Conservation (phyloP, 2,329 filamentous ascomycete species). For the Colletotrichum horii region DNA sequence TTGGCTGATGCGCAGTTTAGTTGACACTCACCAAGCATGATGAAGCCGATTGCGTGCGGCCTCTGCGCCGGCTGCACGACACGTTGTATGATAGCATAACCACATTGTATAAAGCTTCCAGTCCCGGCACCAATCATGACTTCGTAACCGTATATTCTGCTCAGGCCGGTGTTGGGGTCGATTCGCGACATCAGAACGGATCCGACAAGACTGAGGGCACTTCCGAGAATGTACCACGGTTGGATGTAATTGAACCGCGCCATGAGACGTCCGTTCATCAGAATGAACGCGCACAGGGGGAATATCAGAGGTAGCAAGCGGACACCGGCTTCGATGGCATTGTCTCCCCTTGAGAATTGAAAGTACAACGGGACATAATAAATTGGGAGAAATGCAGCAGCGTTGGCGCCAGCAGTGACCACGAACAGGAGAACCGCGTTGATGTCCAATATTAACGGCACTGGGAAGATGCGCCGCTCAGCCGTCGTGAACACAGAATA, state of each 20-base stretch:
- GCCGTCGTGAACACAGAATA: conserved; percentile 22
- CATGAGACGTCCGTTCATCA: conserved; percentile 41
- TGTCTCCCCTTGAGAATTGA: conserved; percentile 49
- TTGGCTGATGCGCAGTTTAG: neutral
- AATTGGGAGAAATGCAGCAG: conserved; percentile 32
- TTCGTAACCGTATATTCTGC: conserved; percentile 36
- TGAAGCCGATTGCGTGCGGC: conserved; percentile 38
- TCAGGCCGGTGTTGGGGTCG: conserved; percentile 14
- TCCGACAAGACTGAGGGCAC: conserved; percentile 35
- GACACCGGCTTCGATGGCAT: conserved; percentile 40
- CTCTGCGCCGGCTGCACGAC: conserved; percentile 33
- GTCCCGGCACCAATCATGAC: conserved; percentile 45
- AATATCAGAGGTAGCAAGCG: conserved; percentile 46
- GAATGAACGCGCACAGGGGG: conserved; percentile 32
- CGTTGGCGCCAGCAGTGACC: conserved; percentile 29
- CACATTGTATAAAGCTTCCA: conserved; percentile 37
- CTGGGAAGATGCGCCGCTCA: conserved; percentile 47
- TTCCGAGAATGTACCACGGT: conserved; percentile 41
- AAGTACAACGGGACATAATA: conserved; percentile 58
- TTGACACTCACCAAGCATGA: conserved; percentile 21
- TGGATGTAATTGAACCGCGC: conserved; percentile 39
- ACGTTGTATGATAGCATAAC: conserved; percentile 37
- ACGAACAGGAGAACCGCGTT: conserved; percentile 48
- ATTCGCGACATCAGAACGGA: conserved; percentile 32
- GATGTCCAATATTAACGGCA: conserved; percentile 43